These are phyloP conservation scores for Amauroascus verrucosus DNA, from an alignment of 2,329 filamentous ascomycete genomes.

Conservation along the genomic window DNA sequence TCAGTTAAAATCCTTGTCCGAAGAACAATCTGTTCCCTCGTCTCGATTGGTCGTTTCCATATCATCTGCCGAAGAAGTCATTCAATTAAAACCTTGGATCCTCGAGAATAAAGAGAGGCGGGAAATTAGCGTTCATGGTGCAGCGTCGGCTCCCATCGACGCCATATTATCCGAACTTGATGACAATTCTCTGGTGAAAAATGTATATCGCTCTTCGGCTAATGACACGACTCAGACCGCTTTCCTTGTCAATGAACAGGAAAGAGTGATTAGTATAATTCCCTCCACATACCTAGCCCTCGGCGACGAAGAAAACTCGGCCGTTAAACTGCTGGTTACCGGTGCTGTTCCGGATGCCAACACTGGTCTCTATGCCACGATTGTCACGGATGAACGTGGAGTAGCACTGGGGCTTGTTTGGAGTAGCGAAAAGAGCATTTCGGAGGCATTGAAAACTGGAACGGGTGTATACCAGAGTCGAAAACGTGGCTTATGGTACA, in stretches of 20 bases:
- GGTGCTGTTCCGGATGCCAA: conserved; percentile 70
- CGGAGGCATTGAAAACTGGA: conserved; percentile 71
- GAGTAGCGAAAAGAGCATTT: conserved; percentile 82
- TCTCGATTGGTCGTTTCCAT: conserved; percentile 50
- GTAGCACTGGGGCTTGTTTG: conserved; percentile 83
- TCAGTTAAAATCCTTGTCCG: conserved; percentile 50
- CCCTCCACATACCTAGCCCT: conserved; percentile 60
- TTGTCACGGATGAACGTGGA: conserved; percentile 82
- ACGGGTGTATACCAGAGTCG: conserved; percentile 89
- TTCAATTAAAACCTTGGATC: conserved; percentile 34
- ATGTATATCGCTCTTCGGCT: conserved; percentile 32
- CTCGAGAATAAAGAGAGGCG: conserved; percentile 28
- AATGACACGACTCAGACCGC: conserved; percentile 35
- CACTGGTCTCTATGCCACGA: conserved; percentile 77
- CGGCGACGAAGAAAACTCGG: conserved; percentile 51
- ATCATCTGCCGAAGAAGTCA: conserved; percentile 30
- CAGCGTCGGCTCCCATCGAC: conserved; percentile 22
- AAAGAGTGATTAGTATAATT: conserved; percentile 59
- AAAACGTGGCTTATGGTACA: conserved; percentile 92
- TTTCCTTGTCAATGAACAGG: conserved; percentile 40
- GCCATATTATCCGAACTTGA: conserved; percentile 22
- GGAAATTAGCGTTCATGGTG: conserved; percentile 28
- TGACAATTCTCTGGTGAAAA: conserved; percentile 32
- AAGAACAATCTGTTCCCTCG: conserved; percentile 43
- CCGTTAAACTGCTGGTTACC: conserved; percentile 60